Base-by-base conservation (phyloP, 495 filamentous ascomycete species). In the Chaetomidium leptoderma region DNA sequence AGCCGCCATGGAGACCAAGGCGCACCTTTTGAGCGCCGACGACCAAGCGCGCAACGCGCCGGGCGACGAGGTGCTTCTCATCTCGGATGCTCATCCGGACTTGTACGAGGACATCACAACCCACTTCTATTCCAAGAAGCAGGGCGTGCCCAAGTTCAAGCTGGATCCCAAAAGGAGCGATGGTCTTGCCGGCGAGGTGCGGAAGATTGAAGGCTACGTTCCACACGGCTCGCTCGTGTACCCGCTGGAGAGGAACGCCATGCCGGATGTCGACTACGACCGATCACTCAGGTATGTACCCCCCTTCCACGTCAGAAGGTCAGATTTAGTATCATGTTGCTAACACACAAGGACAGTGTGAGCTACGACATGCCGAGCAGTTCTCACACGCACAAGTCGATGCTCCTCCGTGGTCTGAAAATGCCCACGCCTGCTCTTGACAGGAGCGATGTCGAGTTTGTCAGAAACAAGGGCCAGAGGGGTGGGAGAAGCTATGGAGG, bases 71-170 rank as follows among this genome's bases (percentile, higher is more conserved):
- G 86, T 86, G 0, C 77, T 99, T 7, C 72, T 97, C 24, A 74
- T 97, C n/a, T 91, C 90, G 1, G 89, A 92, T 50, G 76, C 80
- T 27, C 87, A 96, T 65, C 66, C 74, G 19, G 80, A 81, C 0
- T 74, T 98, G 10, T 97, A 96, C 63, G 82, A 93, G 57, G 84
- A 92, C 30, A 79, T 96, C 47, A 86, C 83, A 3, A 74, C 72
- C 11, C 88, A 86, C 26, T 95, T 97, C 72, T 99, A 96, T 71
- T 89, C 89, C 23, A 97, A 96, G 75, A 89, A 90, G 69, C 82
- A 86, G 47, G 86, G 81, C 3, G 73, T 71, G 1, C 68, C 82
- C 0, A 79, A 83, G 55, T 83, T 88, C 66, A 83, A 80, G 53
- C 74, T 97, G 46, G 84, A 95, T 61, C 78, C 89, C 33, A 77